Evolutionary conservation across 192 early-diverging fungal species (phyloP), one percentile per base, ranked within the genome.

Genomic region (Diversispora eburnea): DNA sequence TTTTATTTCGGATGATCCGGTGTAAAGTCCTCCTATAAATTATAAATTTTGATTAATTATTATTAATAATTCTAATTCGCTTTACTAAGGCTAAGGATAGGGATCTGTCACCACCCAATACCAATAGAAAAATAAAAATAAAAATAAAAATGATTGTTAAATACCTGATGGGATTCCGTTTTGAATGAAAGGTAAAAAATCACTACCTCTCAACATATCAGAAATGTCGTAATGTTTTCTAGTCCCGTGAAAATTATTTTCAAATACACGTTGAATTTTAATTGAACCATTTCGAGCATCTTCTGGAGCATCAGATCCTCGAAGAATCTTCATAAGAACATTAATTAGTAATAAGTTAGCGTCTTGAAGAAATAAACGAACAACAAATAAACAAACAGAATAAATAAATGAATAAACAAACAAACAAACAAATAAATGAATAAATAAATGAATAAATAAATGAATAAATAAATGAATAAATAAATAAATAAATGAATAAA

Each of bases 121-220:
- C 6, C n/a, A 25, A 72, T 25, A 17, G 33, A 72, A 17, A 60
- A 15, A 62, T 15, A 10, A 45, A n/a, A n/a, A n/a, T n/a, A n/a
- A n/a, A n/a, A 9, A 42, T 55, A 56, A 12, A 49, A 19, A 71
- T 71, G 42, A 33, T 19, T 20, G 2, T 4, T 41, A 59, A 65
- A 43, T 66, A 71, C 75, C 82, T 0, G 88, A 84, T 1, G 89
- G 87, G 41, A 91, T 77, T 43, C 84, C 85, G 25, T 87, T 84
- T 42, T 83, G 70, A n/a, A 89, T 70, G 67, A 91, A 91, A 9
- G 89, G 89, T 77, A 91, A 62, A 76, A 91, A 91, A 60, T 91
- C 89, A 41, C 84, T 86, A 13, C 89, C 89, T 25, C 71, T 82
- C 8, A 75, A 76, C 89, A 91, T 91, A 49, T 82, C 83, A 3